A percentile compares a stretch with the other conserved stretches of the same genome.
These are phyloP conservation scores for Vitis amurensis DNA, from an alignment of 164 flowering plant genomes.

Conservation along the genomic window DNA sequence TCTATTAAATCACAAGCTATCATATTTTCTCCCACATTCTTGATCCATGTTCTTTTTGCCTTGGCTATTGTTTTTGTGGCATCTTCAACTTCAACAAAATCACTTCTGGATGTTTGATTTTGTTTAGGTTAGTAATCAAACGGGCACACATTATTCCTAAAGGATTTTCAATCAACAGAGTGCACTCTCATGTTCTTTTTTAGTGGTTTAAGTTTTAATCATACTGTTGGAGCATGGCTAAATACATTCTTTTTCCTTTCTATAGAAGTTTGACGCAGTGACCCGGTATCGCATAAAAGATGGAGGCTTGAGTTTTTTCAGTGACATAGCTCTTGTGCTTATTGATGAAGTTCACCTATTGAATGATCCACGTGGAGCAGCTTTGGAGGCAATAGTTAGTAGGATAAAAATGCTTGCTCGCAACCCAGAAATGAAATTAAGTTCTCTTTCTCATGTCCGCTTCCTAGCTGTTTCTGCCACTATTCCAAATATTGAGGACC, in stretches of 20 bases:
- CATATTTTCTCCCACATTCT: neutral
- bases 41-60: neutral
- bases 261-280: slow-evolving; percentile 94
- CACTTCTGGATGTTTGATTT: neutral
- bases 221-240: slow-evolving; percentile 9
- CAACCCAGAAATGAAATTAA: slow-evolving; percentile 67
- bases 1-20: neutral
- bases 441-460: slow-evolving; percentile 73
- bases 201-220: neutral
- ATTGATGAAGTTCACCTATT: slow-evolving; percentile 98
- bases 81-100: slow-evolving; percentile 1
- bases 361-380: slow-evolving; percentile 95
- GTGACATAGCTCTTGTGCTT: slow-evolving; percentile 94
- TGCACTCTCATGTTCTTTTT: neutral
- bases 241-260: slow-evolving; percentile 8
- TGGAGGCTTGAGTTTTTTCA: slow-evolving; percentile 92
- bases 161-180: too few species aligned
- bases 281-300: slow-evolving; percentile 80
- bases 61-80: neutral
- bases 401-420: slow-evolving; percentile 86
- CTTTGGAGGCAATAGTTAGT: slow-evolving; percentile 90
- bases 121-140: neutral
- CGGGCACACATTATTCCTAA: neutral
- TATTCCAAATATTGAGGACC: slow-evolving; percentile 89
- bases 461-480: slow-evolving; percentile 93